phyloP scores from a whole-genome alignment of 192 early-diverging fungal genomes.

The Coemansia sp. region DNA sequence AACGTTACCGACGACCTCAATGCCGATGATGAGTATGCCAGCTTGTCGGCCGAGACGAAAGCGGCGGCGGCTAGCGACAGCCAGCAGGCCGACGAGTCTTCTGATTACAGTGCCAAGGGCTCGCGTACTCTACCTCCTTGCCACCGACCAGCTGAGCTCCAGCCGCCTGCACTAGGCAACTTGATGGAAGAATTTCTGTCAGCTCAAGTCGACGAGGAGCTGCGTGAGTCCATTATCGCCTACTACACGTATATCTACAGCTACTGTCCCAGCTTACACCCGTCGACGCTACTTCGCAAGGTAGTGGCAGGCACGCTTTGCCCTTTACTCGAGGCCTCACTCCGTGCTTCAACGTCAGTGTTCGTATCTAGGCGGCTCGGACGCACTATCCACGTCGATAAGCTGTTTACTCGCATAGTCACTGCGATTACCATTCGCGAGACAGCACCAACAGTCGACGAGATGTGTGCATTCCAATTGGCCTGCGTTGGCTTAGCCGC shows the following conservation, averaged over 20 bases:
- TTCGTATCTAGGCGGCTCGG: slow-evolving; percentile 19
- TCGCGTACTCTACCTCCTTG: slow-evolving; percentile 11
- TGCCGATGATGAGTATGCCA: neutral
- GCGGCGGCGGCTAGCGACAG: neutral
- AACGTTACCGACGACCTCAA: slow-evolving; percentile 18
- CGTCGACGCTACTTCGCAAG: slow-evolving; percentile 41
- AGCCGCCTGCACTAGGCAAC: slow-evolving; percentile 6
- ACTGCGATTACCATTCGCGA: slow-evolving; percentile 13
- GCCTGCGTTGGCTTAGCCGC: slow-evolving; percentile 18
- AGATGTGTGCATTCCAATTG: slow-evolving; percentile 37
- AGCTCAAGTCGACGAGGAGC: slow-evolving; percentile 6
- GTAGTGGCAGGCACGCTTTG: slow-evolving; percentile 21
- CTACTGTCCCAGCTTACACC: slow-evolving; percentile 39
- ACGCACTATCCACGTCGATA: slow-evolving; percentile 11
- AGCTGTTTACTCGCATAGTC: slow-evolving; percentile 20
- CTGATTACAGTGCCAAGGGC: neutral
- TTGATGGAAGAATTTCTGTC: slow-evolving; percentile 22
- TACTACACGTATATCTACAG: slow-evolving; percentile 46
- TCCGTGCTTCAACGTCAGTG: slow-evolving; percentile 28
- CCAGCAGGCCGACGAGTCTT: neutral
- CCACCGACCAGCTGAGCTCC: slow-evolving; percentile 13
- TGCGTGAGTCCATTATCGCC: slow-evolving; percentile 29
- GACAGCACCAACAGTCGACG: slow-evolving; percentile 23
- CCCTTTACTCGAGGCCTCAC: slow-evolving; percentile 24
- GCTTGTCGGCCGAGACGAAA: neutral